Percentiles rank a stretch among this genome's conserved stretches.
These are phyloP conservation scores for Corynascus novoguineensis DNA, from an alignment of 495 filamentous ascomycete species.

Conservation along the genomic window DNA sequence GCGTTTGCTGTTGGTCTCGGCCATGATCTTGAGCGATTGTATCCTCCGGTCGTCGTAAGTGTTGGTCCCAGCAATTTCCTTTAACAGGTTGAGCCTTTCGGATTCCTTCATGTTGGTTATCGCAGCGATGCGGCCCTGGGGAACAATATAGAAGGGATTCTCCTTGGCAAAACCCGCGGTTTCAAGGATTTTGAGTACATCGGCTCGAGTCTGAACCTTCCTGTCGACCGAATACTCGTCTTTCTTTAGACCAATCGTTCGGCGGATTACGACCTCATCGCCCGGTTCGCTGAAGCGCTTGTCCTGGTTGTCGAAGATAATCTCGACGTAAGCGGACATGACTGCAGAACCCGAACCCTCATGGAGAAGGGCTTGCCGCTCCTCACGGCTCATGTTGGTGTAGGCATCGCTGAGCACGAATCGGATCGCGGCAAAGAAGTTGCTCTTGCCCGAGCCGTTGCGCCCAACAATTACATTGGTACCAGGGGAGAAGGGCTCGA, in stretches of 20 bases:
- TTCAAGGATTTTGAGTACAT: slow-evolving; percentile 94
- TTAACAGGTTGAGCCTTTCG: slow-evolving; percentile 80
- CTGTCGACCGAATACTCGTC: slow-evolving; percentile 96
- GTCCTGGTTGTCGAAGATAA: slow-evolving; percentile 97
- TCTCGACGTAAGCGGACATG: slow-evolving; percentile 98
- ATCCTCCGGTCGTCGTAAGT: slow-evolving; percentile 88
- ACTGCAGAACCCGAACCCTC: slow-evolving; percentile 96
- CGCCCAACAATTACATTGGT: slow-evolving; percentile 99
- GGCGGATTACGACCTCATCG: slow-evolving; percentile 79
- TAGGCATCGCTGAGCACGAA: slow-evolving; percentile 98
- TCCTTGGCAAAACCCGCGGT: slow-evolving; percentile 94
- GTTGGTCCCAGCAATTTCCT: slow-evolving; percentile 95
- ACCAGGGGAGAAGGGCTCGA: slow-evolving; percentile 95
- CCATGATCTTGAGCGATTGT: slow-evolving; percentile 95
- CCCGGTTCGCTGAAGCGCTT: slow-evolving; percentile 94
- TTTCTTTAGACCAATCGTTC: slow-evolving; percentile 95
- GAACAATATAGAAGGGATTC: slow-evolving; percentile 99
- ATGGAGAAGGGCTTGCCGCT: slow-evolving; percentile 90
- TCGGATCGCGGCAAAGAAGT: slow-evolving; percentile 98
- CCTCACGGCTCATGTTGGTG: slow-evolving; percentile 90
- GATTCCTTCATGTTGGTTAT: slow-evolving; percentile 98
- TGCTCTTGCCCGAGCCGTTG: slow-evolving; percentile 98
- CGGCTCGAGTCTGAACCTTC: slow-evolving; percentile 90
- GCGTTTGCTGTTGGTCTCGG: slow-evolving; percentile 90
- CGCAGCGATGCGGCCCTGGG: slow-evolving; percentile 90